These are phyloP conservation scores for Phylloporus arenicola DNA, from an alignment of 768 basidiomycete genomes.

Conservation along the genomic window DNA sequence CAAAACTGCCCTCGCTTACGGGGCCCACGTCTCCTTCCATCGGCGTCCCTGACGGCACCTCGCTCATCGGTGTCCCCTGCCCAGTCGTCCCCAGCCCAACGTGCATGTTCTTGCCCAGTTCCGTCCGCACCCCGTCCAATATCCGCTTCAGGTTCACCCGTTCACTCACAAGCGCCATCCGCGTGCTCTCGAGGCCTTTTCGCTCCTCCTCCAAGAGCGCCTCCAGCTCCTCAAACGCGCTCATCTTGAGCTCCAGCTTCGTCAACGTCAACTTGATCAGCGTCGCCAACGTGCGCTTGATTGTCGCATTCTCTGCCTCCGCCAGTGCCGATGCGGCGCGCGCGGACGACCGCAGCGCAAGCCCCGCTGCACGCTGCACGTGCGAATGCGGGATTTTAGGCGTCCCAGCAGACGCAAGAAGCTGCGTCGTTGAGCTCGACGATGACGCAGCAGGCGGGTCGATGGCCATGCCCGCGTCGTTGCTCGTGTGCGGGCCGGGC, in stretches of 20 bases:
- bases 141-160: conserved; percentile 64
- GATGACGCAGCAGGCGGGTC: conserved; percentile 27
- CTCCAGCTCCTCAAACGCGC: conserved; percentile 92
- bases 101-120: conserved; percentile 52
- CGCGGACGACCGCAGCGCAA: conserved; percentile 87
- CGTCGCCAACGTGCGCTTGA: conserved; percentile 70
- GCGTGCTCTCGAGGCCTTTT: conserved; percentile 73
- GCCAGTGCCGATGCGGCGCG: conserved; percentile 80
- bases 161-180: conserved; percentile 76
- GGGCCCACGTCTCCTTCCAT: conserved; percentile 54
- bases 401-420: not conserved
- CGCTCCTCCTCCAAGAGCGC: conserved; percentile 89
- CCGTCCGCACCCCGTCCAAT: conserved; percentile 60
- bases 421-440: not conserved
- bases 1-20: conserved; percentile 47
- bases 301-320: conserved; percentile 73
- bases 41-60: conserved; percentile 42
- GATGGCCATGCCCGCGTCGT: conserved; percentile 40
- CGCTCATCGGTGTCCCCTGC: conserved; percentile 53
- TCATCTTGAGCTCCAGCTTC: conserved; percentile 93
- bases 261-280: conserved; percentile 80
- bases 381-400: conserved; percentile 61
- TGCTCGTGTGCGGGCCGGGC: conserved; percentile 12
- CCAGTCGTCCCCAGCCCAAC: conserved; percentile 48
- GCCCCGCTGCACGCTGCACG: conserved; percentile 73